These are phyloP conservation scores for Quercus phellos DNA, from an alignment of 331 rosid species.

Conservation along the genomic window DNA sequence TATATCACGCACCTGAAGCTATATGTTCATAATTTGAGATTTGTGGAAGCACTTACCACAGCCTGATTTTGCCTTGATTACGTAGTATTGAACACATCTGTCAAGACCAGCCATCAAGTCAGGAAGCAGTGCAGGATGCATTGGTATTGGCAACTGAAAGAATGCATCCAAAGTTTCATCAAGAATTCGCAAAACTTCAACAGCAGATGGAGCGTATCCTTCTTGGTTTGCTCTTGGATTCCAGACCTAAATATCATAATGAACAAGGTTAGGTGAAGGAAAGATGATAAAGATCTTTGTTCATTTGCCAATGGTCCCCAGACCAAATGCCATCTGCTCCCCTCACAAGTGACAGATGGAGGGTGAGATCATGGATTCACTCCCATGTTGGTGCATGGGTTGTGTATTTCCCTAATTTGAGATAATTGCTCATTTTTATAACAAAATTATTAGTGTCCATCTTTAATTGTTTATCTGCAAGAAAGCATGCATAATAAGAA, in stretches of 20 bases:
- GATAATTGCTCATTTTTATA: not conserved
- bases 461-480: not conserved
- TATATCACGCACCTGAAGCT: conserved; percentile 5
- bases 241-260: conserved; percentile 60
- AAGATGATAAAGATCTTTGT: not conserved
- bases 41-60: conserved; percentile 56
- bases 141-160: conserved; percentile 91
- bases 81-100: conserved; percentile 84
- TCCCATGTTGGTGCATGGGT: not conserved
- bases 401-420: not conserved
- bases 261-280: conserved; percentile 32
- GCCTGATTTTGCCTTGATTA: conserved; percentile 78
- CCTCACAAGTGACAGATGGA: not conserved
- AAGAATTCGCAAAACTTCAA: conserved; percentile 73
- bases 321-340: not conserved
- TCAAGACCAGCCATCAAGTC: conserved; percentile 90
- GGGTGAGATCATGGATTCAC: not conserved
- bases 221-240: conserved; percentile 62
- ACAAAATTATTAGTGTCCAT: not conserved
- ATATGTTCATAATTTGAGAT: conserved; percentile 6
- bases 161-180: conserved; percentile 92
- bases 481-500: not conserved
- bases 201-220: conserved; percentile 90
- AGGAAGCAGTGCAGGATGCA: conserved; percentile 97
- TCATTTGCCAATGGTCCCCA: not conserved